phyloP scores from a whole-genome alignment of 257 asterid species.

The Verbascum thapsus region DNA sequence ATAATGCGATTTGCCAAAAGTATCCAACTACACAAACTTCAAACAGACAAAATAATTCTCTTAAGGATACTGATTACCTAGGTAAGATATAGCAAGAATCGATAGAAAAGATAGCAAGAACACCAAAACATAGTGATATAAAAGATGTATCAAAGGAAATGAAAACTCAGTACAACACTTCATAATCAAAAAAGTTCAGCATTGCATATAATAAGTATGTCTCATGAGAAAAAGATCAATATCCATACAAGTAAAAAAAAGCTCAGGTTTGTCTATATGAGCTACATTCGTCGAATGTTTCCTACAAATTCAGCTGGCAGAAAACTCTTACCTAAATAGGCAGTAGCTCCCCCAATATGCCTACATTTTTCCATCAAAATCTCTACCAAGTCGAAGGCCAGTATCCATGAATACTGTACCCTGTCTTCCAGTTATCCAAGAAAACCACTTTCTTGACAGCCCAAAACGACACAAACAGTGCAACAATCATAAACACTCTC shows the following conservation, averaged over 20 bases:
- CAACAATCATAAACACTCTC: slow-evolving; percentile 60
- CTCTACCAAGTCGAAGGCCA: slow-evolving; percentile 87
- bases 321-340: slow-evolving; percentile 41
- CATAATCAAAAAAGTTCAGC: slow-evolving; percentile 19
- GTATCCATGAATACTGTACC: slow-evolving; percentile 81
- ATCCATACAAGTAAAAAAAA: slow-evolving; percentile 31
- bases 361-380: slow-evolving; percentile 21
- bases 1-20: slow-evolving; percentile 5
- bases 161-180: slow-evolving; percentile 10
- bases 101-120: neutral
- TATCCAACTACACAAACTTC: too few relatives aligned
- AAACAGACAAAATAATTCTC: neutral
- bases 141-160: neutral
- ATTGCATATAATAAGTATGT: slow-evolving; percentile 25
- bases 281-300: slow-evolving; percentile 31
- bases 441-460: slow-evolving; percentile 78
- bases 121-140: neutral
- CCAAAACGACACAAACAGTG: slow-evolving; percentile 70
- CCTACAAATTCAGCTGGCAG: slow-evolving; percentile 30
- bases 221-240: slow-evolving; percentile 20
- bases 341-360: neutral
- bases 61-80: neutral
- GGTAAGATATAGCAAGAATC: slow-evolving; percentile 15
- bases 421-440: slow-evolving; percentile 97
- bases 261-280: slow-evolving; percentile 22